phyloP scores from a whole-genome alignment of 805 yeast genomes.

The Candida michaelii region DNA sequence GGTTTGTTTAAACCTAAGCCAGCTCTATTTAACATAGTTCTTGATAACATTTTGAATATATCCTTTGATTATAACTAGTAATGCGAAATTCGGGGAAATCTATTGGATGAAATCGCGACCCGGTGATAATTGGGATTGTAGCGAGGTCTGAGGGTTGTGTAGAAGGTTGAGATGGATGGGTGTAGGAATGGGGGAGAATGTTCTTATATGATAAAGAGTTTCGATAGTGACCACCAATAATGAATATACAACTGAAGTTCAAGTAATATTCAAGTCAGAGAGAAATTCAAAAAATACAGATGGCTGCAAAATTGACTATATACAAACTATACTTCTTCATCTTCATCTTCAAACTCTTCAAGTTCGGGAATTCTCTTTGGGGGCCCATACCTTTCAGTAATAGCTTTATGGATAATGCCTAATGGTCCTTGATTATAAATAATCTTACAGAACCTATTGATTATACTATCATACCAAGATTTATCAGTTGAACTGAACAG shows the following conservation, averaged over 20 bases:
- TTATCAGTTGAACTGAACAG: slow-evolving; percentile 20
- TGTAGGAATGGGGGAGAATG: too few species aligned
- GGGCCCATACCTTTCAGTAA: slow-evolving; percentile 39
- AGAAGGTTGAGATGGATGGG: too few species aligned
- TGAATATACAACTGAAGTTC: too few species aligned
- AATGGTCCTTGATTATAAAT: slow-evolving; percentile 43
- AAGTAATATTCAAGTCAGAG: too few species aligned
- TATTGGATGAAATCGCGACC: slow-evolving; percentile 7
- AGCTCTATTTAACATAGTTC: slow-evolving; percentile 22
- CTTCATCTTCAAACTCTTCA: slow-evolving; percentile 44
- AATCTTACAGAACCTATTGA: slow-evolving; percentile 35
- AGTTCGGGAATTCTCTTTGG: slow-evolving; percentile 34
- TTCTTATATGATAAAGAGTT: too few species aligned
- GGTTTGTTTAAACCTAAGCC: slow-evolving; percentile 18
- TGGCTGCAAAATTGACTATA: slow-evolving; percentile 4
- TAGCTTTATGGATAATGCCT: slow-evolving; percentile 40
- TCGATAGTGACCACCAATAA: too few species aligned
- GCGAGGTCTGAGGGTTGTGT: too few species aligned
- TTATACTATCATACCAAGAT: slow-evolving; percentile 35
- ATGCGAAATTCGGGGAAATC: slow-evolving; percentile 7
- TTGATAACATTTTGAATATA: slow-evolving; percentile 7
- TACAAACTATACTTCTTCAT: slow-evolving; percentile 23
- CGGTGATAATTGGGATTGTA: not conserved
- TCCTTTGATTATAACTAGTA: slow-evolving; percentile 1
- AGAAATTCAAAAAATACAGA: too few species aligned